Evolutionary conservation across 2,329 filamentous ascomycete species (phyloP).

Genomic region (Penicillium carneum): DNA sequence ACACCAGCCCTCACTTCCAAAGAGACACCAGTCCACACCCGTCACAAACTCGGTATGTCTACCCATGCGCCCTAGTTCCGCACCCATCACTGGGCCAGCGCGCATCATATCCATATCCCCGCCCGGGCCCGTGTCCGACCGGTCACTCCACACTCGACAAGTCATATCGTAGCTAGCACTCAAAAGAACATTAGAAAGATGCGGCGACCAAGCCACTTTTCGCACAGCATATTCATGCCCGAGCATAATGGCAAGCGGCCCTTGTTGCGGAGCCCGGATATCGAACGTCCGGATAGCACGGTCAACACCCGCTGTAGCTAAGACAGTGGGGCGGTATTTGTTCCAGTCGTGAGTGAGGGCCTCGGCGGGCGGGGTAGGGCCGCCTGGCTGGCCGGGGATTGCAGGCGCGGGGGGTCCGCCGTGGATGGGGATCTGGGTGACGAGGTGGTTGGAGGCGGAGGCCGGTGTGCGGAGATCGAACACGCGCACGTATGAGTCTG

Average conservation of each 20-base stretch:
- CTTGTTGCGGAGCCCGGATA: constrained; percentile 75
- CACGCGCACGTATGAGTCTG: constrained; percentile 85
- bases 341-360: constrained; percentile 98
- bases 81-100: constrained; percentile 60
- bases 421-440: constrained; percentile 82
- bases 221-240: constrained; percentile 93
- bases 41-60: constrained; percentile 94
- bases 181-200: constrained; percentile 84
- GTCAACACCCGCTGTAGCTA: constrained; percentile 91
- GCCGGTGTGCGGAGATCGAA: constrained; percentile 90
- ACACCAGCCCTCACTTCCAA: constrained; percentile 93
- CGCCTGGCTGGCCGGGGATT: constrained; percentile 47
- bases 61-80: constrained; percentile 85
- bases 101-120: constrained; percentile 51
- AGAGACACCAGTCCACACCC: constrained; percentile 96
- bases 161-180: constrained; percentile 98
- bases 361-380: constrained; percentile 71
- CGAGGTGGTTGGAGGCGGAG: constrained; percentile 86
- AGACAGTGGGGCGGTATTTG: constrained; percentile 85
- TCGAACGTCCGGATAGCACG: constrained; percentile 88
- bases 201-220: constrained; percentile 87
- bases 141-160: constrained; percentile 90
- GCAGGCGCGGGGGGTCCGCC: constrained; percentile 62
- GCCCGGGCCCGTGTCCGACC: constrained; percentile 53
- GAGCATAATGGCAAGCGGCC: constrained; percentile 74